Evolutionary conservation across 352 stramenopile genomes (phyloP).

Genomic region (Aphanomyces euteiches): DNA sequence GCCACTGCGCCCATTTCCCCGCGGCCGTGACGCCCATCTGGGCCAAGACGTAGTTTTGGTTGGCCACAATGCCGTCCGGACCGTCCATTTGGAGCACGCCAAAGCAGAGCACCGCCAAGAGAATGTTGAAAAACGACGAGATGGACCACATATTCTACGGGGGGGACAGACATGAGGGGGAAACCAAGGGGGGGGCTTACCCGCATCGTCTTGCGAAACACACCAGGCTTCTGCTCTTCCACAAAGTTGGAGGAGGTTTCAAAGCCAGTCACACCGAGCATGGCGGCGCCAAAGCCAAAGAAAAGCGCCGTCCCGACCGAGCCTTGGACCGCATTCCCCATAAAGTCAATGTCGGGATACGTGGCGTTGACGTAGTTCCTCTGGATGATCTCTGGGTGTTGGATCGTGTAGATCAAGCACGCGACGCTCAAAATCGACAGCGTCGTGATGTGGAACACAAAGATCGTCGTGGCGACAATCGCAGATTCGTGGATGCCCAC

Average conservation of each 20-base stretch:
- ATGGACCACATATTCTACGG: constrained; percentile 82
- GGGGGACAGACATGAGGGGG: constrained; percentile 77
- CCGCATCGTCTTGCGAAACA: constrained; percentile 80
- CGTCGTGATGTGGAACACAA: constrained; percentile 73
- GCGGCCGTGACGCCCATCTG: constrained; percentile 56
- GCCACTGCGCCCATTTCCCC: constrained; percentile 38
- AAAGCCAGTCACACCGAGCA: constrained; percentile 91
- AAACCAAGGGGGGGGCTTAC: constrained; percentile 89
- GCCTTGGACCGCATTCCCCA: constrained; percentile 37
- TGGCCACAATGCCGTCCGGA: constrained; percentile 52
- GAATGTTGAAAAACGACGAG: constrained; percentile 84
- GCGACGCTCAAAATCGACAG: constrained; percentile 64
- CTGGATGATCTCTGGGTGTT: constrained; percentile 52
- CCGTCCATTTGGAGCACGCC: constrained; percentile 67
- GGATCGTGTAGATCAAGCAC: constrained; percentile 56
- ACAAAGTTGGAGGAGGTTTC: constrained; percentile 89
- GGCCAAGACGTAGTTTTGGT: constrained; percentile 72
- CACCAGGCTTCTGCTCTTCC: constrained; percentile 78
- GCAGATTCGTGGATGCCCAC: constrained; percentile 85
- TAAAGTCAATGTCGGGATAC: constrained; percentile 58
- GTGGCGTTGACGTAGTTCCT: constrained; percentile 59
- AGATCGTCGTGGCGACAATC: constrained; percentile 77
- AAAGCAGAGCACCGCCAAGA: constrained; percentile 78
- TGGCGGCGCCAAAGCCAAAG: constrained; percentile 75
- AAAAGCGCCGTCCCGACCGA: constrained; percentile 63